phyloP scores from a whole-genome alignment of 805 yeast species.

The Metschnikowia henanensis region DNA sequence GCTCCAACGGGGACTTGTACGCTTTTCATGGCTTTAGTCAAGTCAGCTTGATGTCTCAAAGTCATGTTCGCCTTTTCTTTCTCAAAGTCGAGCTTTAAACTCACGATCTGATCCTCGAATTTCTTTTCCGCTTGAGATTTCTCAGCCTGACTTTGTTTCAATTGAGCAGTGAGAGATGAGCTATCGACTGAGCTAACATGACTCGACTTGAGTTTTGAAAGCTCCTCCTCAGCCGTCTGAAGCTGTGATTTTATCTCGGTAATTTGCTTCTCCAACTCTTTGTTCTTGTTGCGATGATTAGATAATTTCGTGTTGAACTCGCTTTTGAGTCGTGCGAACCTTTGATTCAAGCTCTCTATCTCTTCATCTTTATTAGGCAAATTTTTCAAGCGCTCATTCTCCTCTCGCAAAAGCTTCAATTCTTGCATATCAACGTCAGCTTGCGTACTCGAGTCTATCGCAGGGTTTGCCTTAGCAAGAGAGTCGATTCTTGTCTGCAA shows the following conservation, averaged over 20 bases:
- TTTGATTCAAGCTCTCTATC: slow-evolving; percentile 28
- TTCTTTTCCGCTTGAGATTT: slow-evolving; percentile 11
- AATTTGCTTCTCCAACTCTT: slow-evolving; percentile 24
- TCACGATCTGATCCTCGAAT: slow-evolving; percentile 12
- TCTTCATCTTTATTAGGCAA: slow-evolving; percentile 21
- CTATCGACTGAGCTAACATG: slow-evolving; percentile 6
- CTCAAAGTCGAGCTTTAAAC: slow-evolving; percentile 32
- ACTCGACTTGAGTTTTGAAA: slow-evolving; percentile 1
- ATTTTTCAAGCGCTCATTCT: slow-evolving; percentile 58
- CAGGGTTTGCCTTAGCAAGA: slow-evolving; percentile 38
- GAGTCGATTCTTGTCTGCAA: slow-evolving; percentile 50
- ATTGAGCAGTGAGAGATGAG: slow-evolving; percentile 14
- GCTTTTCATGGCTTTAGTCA: slow-evolving; percentile 17
- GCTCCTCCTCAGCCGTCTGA: slow-evolving; percentile 7
- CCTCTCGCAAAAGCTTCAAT: slow-evolving; percentile 47
- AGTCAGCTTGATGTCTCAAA: slow-evolving; percentile 20
- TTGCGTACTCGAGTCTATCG: slow-evolving; percentile 26
- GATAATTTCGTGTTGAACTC: slow-evolving; percentile 28
- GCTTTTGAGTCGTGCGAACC: slow-evolving; percentile 30
- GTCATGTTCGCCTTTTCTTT: slow-evolving; percentile 22
- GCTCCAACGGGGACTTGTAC: not conserved
- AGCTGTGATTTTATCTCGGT: slow-evolving; percentile 11
- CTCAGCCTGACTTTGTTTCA: slow-evolving; percentile 5
- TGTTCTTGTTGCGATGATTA: slow-evolving; percentile 28
- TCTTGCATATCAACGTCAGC: slow-evolving; percentile 49